phyloP scores from a whole-genome alignment of 2,329 filamentous ascomycete species.

The Leptographium radiaticola region DNA sequence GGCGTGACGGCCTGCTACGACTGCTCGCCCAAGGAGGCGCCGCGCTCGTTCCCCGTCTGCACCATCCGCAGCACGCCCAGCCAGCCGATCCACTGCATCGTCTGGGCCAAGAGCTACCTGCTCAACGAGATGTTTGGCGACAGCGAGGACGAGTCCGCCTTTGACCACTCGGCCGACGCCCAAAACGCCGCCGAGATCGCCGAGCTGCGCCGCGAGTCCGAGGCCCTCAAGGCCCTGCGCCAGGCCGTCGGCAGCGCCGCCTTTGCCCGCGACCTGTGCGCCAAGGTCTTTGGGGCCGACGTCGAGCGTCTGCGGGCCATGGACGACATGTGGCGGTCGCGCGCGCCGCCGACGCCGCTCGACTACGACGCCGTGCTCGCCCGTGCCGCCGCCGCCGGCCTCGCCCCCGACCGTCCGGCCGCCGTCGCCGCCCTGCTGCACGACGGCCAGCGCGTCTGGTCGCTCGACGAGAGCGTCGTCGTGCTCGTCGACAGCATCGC shows the following conservation, averaged over 20 bases:
- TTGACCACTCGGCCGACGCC: conserved; percentile 67
- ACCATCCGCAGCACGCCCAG: conserved; percentile 94
- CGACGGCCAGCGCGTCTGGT: conserved; percentile 69
- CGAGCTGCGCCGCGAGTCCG: conserved; percentile 72
- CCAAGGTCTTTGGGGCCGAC: conserved; percentile 85
- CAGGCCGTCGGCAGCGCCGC: conserved; percentile 64
- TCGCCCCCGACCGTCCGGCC: conserved; percentile 5
- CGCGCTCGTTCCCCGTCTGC: conserved; percentile 90
- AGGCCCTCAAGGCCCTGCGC: conserved; percentile 71
- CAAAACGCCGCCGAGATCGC: conserved; percentile 82
- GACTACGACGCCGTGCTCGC: conserved; percentile 48
- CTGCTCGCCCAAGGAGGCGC: conserved; percentile 77
- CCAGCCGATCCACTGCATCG: conserved; percentile 95
- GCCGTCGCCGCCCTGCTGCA: conserved; percentile 37
- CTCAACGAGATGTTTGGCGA: conserved; percentile 88
- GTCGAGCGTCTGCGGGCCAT: conserved; percentile 71
- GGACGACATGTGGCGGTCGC: conserved; percentile 92
- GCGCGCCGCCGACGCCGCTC: conserved; percentile 60
- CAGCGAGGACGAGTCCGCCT: conserved; percentile 71
- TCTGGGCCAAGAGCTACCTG: conserved; percentile 96
- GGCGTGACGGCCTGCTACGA: conserved; percentile 92
- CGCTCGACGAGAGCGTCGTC: conserved; percentile 66
- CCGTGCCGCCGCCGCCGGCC: conserved; percentile 30
- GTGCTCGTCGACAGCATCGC: conserved; percentile 79
- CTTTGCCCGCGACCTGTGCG: conserved; percentile 71